Base-by-base conservation (phyloP, 176 grass and related monocot genomes). In the Oryza australiensis region DNA sequence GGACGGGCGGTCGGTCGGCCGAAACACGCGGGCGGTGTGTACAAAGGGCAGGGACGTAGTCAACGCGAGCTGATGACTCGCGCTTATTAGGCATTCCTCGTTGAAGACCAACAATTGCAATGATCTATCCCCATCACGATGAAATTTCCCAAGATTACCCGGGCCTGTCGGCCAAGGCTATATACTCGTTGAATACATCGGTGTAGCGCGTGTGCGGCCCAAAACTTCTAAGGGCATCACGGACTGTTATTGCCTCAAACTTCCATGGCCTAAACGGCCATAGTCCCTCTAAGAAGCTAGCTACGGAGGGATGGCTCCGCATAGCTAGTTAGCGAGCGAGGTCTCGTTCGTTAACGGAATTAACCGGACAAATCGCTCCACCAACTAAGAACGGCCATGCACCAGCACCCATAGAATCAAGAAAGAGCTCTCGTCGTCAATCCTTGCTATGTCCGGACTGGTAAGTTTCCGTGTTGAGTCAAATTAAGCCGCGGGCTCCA, bases 61-160 rank as follows among this genome's bases (percentile, higher is more conserved):
- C 33, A 34, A 34, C 33, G 33, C 33, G 33, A 34, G 33, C 33
- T 34, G 33, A 34, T 34, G 33, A 88, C 86, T 94, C 92, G 24
- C 73, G 81, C 89, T 89, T 94, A 91, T 81, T 91, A 89, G 92
- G 89, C 87, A 91, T 94, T 94, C 81, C 92, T 89, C 81, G 63
- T 91, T 94, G 77, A 94, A 89, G 89, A 94, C 89, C 89, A 94
- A 94, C 81, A 94, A 91, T 94, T 94, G 80, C 88, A 94, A 94
- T 94, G 92, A 91, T 94, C 92, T 94, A 94, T 91, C 86, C 92
- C 92, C 83, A 94, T 94, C 88, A 89, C 40, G 86, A 91, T 94
- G 88, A 94, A 94, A 91, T 89, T 94, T 91, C 79, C 41, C 26
- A 93, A 90, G 91, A 93, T 90, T 93, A 90, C 81, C 81, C 62